These are phyloP conservation scores for Globisporangium nagaii DNA, from an alignment of 352 stramenopile genomes.

Conservation along the genomic window DNA sequence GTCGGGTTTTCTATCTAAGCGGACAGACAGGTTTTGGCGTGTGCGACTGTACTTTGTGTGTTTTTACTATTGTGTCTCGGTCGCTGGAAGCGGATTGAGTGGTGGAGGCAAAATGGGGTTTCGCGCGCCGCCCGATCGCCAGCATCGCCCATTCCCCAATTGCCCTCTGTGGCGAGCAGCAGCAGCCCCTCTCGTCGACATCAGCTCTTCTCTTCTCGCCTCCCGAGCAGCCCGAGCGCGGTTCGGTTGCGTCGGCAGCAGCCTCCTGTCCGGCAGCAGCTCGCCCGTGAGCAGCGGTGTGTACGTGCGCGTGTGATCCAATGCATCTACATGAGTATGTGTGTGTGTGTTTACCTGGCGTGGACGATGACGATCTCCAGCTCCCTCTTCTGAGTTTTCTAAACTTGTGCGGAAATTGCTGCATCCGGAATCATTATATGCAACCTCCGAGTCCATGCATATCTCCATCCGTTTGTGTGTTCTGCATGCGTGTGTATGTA, in stretches of 20 bases:
- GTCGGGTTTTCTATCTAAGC: too few species aligned
- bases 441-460: conserved; percentile 70
- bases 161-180: conserved; percentile 3
- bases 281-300: background rate
- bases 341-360: conserved; percentile 12
- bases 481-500: conserved; percentile 15
- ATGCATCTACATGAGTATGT: background rate
- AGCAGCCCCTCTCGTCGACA: background rate
- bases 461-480: conserved; percentile 9
- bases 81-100: too few species aligned
- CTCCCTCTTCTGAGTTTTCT: conserved; percentile 82
- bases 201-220: background rate
- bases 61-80: background rate
- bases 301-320: background rate
- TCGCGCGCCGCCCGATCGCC: background rate
- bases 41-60: background rate
- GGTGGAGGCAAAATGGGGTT: background rate
- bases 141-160: conserved; percentile 4
- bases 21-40: background rate
- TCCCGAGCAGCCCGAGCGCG: background rate
- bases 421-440: conserved; percentile 90
- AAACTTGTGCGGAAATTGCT: conserved; percentile 74
- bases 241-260: background rate
- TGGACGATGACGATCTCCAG: conserved; percentile 78
- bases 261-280: background rate